Percentiles rank a stretch among this genome's conserved stretches.
Conservation (phyloP, 176 grass and related monocot genomes). For the Triticum timopheevii region DNA sequence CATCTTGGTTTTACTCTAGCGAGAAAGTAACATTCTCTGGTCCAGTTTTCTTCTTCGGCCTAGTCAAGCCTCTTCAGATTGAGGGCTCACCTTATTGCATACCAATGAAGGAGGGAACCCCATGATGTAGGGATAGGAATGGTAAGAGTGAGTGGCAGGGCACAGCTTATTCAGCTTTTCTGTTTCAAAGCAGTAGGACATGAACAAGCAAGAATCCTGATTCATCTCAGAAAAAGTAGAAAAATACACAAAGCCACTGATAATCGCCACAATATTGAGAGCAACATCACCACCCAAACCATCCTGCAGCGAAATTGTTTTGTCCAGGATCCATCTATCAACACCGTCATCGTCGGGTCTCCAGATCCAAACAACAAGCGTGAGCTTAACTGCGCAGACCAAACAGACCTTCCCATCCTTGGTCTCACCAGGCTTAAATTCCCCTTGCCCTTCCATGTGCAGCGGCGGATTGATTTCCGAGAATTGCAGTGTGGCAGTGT, state of each 20-base stretch:
- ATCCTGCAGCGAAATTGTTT: background rate
- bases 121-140: slow-evolving; percentile 3
- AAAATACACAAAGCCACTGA: background rate
- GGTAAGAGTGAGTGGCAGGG: background rate
- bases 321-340: background rate
- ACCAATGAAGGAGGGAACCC: background rate
- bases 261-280: background rate
- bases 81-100: background rate
- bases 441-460: background rate
- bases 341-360: background rate
- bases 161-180: background rate
- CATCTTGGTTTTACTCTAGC: background rate
- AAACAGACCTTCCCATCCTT: background rate
- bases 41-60: background rate
- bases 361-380: background rate
- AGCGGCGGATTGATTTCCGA: background rate
- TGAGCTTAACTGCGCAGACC: background rate
- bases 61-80: background rate
- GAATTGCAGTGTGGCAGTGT: background rate
- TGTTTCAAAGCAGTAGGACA: background rate
- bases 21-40: background rate
- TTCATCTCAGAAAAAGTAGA: background rate
- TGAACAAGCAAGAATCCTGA: background rate
- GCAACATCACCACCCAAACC: background rate
- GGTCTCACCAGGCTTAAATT: background rate